Conservation (phyloP, 495 filamentous ascomycete genomes). For the Neurospora sp. region DNA sequence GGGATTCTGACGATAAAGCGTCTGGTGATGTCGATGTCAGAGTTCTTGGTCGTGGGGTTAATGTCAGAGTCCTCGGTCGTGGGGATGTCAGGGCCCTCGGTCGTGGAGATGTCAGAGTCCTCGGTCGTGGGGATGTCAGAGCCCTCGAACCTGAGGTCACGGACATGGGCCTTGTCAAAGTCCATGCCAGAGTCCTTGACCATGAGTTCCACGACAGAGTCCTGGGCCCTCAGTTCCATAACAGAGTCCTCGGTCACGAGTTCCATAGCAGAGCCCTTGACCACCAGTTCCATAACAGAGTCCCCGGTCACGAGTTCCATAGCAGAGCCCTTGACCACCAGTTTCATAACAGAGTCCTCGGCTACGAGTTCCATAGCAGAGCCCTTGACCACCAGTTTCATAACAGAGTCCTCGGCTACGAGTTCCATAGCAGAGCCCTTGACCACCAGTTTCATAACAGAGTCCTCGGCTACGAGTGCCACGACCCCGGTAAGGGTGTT, state of each 20-base stretch:
- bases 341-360: background rate
- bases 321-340: too few relatives aligned
- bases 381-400: background rate
- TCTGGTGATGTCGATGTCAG: background rate
- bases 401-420: background rate
- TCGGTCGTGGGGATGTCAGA: background rate
- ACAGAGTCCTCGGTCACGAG: too few relatives aligned
- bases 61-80: background rate
- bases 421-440: background rate
- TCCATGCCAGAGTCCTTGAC: background rate
- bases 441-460: too few relatives aligned
- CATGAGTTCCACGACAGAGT: too few relatives aligned
- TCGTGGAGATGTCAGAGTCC: background rate
- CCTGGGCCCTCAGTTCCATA: too few relatives aligned
- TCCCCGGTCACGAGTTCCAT: too few relatives aligned
- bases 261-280: too few relatives aligned
- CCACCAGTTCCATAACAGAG: too few relatives aligned
- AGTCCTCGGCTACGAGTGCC: too few relatives aligned
- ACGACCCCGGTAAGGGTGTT: background rate
- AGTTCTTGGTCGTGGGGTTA: background rate
- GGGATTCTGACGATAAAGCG: background rate
- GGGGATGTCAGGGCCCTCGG: background rate
- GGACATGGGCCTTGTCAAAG: too few relatives aligned
- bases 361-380: background rate
- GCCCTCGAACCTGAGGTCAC: too few relatives aligned